Evolutionary conservation across 768 basidiomycete genomes (phyloP), one percentile per base, ranked within the genome.

Genomic region (Leccinum uliginosum): DNA sequence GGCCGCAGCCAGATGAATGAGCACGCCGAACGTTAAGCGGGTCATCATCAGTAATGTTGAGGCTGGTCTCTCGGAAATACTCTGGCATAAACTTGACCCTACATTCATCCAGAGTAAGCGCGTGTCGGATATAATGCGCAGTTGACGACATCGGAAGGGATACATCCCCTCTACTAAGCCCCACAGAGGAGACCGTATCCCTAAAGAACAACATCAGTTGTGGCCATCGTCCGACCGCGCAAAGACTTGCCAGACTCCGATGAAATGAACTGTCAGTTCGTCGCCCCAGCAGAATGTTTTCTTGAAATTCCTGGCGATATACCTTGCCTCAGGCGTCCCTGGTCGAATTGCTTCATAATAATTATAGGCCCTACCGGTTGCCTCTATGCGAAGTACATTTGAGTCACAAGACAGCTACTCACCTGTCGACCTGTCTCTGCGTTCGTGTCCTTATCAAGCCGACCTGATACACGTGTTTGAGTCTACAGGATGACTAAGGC

Each of bases 141-240:
- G 78, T 79, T 4, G 73, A 76, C 0, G 79, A 78, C 65, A 83
- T 84, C 0, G 83, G 83, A 2, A 84, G 71, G 3, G 59, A 62
- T 3, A 78, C 71, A 40, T 73, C 75, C 3, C 78, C 55, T 48
- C 51, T 77, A 51, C 83, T 71, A 35, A 81, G 32, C 10, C 82
- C 82, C n/a, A 85, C 82, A 1, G 83, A 84, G 35, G 78, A 77
- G 7, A 86, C 83, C 2, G 83, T 85, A 60, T 86, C 84, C 81
- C 83, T 48, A 7, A 48, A 29, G 8, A 30, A 30, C 6, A 55
- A 8, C 17, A 19, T 19, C 19, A 62, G n/a, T 60, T 23, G 14
- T 4, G 19, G 23, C 11, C 43, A 24, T 27, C 14, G 29, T 17
- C n/a, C 4, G 46, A 40, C 24, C 26, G 34, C 5, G 10, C 29